Conservation (phyloP, 768 basidiomycete genomes). For the Suillus plorans region DNA sequence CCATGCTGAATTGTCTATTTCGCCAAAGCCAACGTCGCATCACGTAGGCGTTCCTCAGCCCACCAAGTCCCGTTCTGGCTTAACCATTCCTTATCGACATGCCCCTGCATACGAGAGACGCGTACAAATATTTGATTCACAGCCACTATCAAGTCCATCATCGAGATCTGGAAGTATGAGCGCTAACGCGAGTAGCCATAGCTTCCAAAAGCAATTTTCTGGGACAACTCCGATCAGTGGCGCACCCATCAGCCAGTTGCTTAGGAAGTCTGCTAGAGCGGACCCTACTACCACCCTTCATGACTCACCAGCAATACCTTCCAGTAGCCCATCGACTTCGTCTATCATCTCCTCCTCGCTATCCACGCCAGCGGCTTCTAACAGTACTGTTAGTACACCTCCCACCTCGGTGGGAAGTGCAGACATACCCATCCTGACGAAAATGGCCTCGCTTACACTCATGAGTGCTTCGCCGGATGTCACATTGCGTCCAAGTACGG, state of each 20-base stretch:
- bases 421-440: slow-evolving; percentile 40
- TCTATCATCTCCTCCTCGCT: slow-evolving; percentile 51
- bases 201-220: slow-evolving; percentile 19
- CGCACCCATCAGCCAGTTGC: slow-evolving; percentile 26
- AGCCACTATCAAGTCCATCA: slow-evolving; percentile 65
- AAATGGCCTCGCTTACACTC: slow-evolving; percentile 27
- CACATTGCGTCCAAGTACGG: background rate
- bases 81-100: slow-evolving; percentile 58
- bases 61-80: slow-evolving; percentile 59
- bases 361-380: slow-evolving; percentile 37
- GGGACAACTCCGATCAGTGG: slow-evolving; percentile 11
- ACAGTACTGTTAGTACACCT: slow-evolving; percentile 52
- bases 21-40: slow-evolving; percentile 72
- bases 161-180: slow-evolving; percentile 31
- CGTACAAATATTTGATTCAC: slow-evolving; percentile 82
- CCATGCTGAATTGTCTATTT: slow-evolving; percentile 60
- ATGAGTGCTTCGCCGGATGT: slow-evolving; percentile 9
- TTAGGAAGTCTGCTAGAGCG: slow-evolving; percentile 9
- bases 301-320: slow-evolving; percentile 25
- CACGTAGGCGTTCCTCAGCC: slow-evolving; percentile 79
- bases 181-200: slow-evolving; percentile 24
- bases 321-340: slow-evolving; percentile 33
- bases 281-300: slow-evolving; percentile 4
- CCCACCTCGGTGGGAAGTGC: slow-evolving; percentile 46
- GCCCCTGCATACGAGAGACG: slow-evolving; percentile 51